Conservation (phyloP, 352 stramenopile genomes). For the Stramenopiles sp. region DNA sequence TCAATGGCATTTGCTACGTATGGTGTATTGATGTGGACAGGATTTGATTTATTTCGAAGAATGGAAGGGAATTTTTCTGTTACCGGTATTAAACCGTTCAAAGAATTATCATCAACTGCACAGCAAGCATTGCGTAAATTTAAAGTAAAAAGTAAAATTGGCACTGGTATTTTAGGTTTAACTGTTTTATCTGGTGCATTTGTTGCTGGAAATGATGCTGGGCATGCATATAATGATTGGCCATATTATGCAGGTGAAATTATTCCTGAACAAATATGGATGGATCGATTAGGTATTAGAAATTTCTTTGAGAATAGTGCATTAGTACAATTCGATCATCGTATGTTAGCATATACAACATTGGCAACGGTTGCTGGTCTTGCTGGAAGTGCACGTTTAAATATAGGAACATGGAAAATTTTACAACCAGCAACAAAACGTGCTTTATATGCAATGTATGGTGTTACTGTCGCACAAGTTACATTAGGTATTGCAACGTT, state of each 20-base stretch:
- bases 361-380: constrained; percentile 26
- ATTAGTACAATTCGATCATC: constrained; percentile 94
- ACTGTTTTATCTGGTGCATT: constrained; percentile 68
- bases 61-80: neutral
- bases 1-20: constrained; percentile 89
- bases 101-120: too few species aligned
- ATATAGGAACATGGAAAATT: constrained; percentile 53
- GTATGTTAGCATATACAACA: constrained; percentile 75
- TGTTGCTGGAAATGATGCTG: constrained; percentile 93
- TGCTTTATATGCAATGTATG: constrained; percentile 48
- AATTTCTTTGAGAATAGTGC: constrained; percentile 91
- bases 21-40: constrained; percentile 77
- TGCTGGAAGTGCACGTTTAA: constrained; percentile 11
- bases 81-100: too few species aligned
- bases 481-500: constrained; percentile 87
- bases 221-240: constrained; percentile 92
- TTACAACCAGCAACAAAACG: constrained; percentile 45
- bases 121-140: neutral
- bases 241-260: constrained; percentile 81
- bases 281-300: constrained; percentile 46
- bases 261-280: constrained; percentile 78
- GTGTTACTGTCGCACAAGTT: constrained; percentile 43
- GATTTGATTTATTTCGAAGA: constrained; percentile 47
- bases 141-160: neutral
- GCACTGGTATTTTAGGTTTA: constrained; percentile 30